Evolutionary conservation across 352 stramenopile species (phyloP).

Genomic region (Phytophthora tentaculata): DNA sequence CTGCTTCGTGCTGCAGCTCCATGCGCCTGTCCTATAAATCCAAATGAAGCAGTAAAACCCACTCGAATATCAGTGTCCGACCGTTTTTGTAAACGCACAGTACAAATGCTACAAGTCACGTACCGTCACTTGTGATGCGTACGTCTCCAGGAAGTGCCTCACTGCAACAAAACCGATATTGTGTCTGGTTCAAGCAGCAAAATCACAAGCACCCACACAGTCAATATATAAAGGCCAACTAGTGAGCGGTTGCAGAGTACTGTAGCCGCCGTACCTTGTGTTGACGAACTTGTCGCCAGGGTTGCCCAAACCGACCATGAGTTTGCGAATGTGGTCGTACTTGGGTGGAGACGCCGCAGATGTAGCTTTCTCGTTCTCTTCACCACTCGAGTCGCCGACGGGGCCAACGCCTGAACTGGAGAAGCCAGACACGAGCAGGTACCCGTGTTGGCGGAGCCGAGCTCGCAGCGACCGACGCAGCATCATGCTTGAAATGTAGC

Average conservation of each 20-base stretch:
- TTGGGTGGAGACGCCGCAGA: slow-evolving; percentile 25
- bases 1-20: slow-evolving; percentile 59
- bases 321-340: slow-evolving; percentile 79
- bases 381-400: not conserved
- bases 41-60: slow-evolving; percentile 3
- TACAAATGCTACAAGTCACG: slow-evolving; percentile 15
- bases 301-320: slow-evolving; percentile 88
- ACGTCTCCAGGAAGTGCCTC: slow-evolving; percentile 72
- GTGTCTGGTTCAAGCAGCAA: slow-evolving; percentile 50
- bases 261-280: slow-evolving; percentile 80
- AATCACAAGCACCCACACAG: not conserved
- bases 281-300: slow-evolving; percentile 82
- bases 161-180: slow-evolving; percentile 80
- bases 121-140: slow-evolving; percentile 69
- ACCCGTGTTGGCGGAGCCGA: slow-evolving; percentile 10
- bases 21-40: slow-evolving; percentile 47
- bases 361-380: not conserved
- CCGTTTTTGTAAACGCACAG: not conserved
- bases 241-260: too few relatives aligned
- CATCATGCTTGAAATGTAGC: slow-evolving; percentile 12
- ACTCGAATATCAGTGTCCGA: not conserved
- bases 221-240: not conserved
- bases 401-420: slow-evolving; percentile 8
- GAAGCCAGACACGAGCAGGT: slow-evolving; percentile 17
- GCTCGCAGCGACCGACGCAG: slow-evolving; percentile 8